A percentile compares a stretch with the other conserved stretches of the same genome.
Conservation (phyloP, 441 rosid species). For the Populus hybrid region DNA sequence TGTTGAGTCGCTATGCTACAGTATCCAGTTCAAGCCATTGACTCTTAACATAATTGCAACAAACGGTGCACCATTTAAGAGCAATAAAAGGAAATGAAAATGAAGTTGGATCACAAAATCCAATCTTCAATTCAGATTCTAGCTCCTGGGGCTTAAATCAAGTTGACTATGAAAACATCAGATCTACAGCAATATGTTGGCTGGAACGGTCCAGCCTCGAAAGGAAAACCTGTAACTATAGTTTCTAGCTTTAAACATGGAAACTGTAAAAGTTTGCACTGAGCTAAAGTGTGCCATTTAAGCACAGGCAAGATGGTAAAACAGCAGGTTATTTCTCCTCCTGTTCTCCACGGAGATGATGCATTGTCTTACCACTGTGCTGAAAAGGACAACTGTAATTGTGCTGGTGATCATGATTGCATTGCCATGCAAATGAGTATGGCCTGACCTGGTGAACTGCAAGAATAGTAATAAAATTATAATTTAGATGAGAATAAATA, state of each 20-base stretch:
- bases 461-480: constrained; percentile 1
- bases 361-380: constrained; percentile 71
- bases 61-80: neutral
- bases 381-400: constrained; percentile 85
- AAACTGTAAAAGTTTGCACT: neutral
- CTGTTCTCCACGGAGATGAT: neutral
- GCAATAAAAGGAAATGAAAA: neutral
- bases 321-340: neutral
- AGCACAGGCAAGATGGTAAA: neutral
- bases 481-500: neutral
- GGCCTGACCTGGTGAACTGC: constrained; percentile 75
- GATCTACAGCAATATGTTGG: neutral
- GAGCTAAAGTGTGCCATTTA: neutral
- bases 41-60: neutral
- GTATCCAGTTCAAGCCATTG: neutral
- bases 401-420: constrained; percentile 97
- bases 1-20: neutral
- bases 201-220: neutral
- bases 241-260: neutral
- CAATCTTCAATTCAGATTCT: neutral
- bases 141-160: neutral
- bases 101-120: neutral
- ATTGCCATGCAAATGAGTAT: constrained; percentile 55
- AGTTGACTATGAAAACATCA: neutral
- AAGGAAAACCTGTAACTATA: neutral